Conservation (phyloP, 2,329 filamentous ascomycete species). For the Pseudogymnoascus sp. region DNA sequence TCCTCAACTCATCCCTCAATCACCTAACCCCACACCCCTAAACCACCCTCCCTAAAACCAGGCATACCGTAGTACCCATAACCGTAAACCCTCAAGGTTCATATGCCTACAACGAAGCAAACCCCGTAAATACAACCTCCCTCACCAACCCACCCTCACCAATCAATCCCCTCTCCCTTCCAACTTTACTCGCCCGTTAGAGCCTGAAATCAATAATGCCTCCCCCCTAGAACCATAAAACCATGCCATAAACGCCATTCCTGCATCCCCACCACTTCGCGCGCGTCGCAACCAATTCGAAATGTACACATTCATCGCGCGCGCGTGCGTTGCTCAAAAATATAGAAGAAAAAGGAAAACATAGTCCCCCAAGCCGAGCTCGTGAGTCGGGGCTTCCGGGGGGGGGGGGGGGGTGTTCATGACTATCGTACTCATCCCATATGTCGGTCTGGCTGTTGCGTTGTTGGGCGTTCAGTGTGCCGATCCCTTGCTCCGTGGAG, state of each 20-base stretch:
- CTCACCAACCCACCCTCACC: neutral
- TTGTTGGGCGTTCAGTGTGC: neutral
- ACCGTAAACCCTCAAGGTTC: neutral
- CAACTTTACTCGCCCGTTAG: neutral
- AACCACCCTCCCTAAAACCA: neutral
- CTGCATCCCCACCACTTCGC: neutral
- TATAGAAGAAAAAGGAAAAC: neutral
- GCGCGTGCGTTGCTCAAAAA: neutral
- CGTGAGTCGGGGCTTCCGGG: neutral
- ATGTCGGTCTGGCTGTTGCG: neutral
- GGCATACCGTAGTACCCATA: neutral
- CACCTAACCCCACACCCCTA: neutral
- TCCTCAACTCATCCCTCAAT: neutral
- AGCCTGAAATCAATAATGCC: neutral
- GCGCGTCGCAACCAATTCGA: neutral
- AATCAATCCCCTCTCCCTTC: neutral
- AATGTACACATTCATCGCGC: neutral
- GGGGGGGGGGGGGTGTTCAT: neutral
- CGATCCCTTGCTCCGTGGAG: neutral
- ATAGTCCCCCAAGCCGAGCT: neutral
- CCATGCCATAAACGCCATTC: neutral
- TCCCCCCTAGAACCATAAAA: neutral
- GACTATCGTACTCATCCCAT: neutral
- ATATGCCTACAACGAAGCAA: neutral
- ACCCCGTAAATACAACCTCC: neutral